Conservation (phyloP, 1,139 yeast genomes). For the Yamadazyma pseudoaaseri region DNA sequence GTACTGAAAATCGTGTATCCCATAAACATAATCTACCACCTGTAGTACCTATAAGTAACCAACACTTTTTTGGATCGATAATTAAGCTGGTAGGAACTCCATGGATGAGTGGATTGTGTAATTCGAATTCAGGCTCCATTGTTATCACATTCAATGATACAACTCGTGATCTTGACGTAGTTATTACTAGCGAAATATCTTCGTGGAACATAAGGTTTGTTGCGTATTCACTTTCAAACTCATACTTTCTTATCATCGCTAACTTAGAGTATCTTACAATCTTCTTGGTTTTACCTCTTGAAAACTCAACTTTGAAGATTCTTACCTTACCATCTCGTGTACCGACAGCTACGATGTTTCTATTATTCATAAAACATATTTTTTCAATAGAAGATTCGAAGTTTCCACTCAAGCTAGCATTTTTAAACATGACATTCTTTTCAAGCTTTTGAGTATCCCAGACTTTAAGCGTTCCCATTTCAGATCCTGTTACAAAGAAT, state of each 20-base stretch:
- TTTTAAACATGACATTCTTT: conserved; percentile 58
- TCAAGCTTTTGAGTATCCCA: conserved; percentile 78
- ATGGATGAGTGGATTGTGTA: conserved; percentile 59
- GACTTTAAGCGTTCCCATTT: conserved; percentile 64
- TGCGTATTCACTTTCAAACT: conserved; percentile 42
- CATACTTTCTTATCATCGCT: conserved; percentile 43
- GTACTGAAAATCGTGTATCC: conserved; percentile 71
- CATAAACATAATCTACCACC: conserved; percentile 74
- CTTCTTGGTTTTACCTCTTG: conserved; percentile 34
- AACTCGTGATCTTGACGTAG: conserved; percentile 56
- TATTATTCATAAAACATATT: conserved; percentile 53
- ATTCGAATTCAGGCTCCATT: conserved; percentile 42
- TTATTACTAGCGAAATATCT: conserved; percentile 36
- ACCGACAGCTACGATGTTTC: conserved; percentile 68
- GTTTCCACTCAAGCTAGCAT: conserved; percentile 49
- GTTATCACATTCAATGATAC: conserved; percentile 58
- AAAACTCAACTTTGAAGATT: conserved; percentile 55
- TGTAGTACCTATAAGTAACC: conserved; percentile 75
- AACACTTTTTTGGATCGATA: conserved; percentile 49
- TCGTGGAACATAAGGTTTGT: conserved; percentile 35
- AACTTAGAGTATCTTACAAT: conserved; percentile 34
- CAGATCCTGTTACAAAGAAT: conserved; percentile 77
- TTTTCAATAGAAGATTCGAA: conserved; percentile 48
- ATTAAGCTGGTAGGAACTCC: conserved; percentile 67
- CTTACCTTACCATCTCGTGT: conserved; percentile 64